Conservation (phyloP, 2,329 filamentous ascomycete species). For the Kalaharituber pfeilii region DNA sequence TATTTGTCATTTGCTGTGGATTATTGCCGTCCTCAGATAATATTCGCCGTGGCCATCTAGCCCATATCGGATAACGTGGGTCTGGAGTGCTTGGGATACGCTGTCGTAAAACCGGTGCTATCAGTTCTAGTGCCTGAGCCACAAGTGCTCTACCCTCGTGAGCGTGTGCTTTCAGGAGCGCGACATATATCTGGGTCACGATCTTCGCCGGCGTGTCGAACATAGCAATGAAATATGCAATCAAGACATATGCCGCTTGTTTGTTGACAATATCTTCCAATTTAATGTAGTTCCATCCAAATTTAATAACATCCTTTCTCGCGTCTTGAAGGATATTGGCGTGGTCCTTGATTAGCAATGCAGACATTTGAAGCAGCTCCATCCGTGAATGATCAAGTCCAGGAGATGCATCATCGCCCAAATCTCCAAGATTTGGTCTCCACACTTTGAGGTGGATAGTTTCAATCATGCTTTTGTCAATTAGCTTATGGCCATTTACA, state of each 20-base stretch:
- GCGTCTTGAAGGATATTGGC: conserved; percentile 73
- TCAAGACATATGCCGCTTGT: conserved; percentile 89
- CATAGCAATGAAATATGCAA: conserved; percentile 92
- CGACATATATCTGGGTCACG: conserved; percentile 84
- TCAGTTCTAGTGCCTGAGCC: conserved; percentile 81
- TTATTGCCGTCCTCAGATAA: conserved; percentile 89
- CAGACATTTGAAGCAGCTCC: conserved; percentile 87
- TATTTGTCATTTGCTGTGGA: conserved; percentile 85
- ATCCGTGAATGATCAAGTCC: conserved; percentile 92
- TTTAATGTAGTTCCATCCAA: conserved; percentile 94
- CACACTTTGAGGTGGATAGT: conserved; percentile 83
- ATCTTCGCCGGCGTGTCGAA: conserved; percentile 96
- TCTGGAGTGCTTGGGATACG: conserved; percentile 50
- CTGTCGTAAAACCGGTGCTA: conserved; percentile 85
- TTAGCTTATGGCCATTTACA: conserved; percentile 48
- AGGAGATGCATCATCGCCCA: conserved; percentile 61
- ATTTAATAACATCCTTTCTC: conserved; percentile 96
- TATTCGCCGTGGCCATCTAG: conserved; percentile 74
- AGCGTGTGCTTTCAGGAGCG: conserved; percentile 78
- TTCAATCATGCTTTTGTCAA: conserved; percentile 76
- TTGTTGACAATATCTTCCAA: conserved; percentile 99
- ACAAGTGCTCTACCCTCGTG: conserved; percentile 85
- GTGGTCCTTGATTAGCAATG: conserved; percentile 90
- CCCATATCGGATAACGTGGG: conserved; percentile 66
- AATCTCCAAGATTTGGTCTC: conserved; percentile 71